A percentile compares a stretch with the other conserved stretches of the same genome.
Evolutionary conservation across 2,329 filamentous ascomycete genomes (phyloP).

Genomic region (Botryotinia calthae): DNA sequence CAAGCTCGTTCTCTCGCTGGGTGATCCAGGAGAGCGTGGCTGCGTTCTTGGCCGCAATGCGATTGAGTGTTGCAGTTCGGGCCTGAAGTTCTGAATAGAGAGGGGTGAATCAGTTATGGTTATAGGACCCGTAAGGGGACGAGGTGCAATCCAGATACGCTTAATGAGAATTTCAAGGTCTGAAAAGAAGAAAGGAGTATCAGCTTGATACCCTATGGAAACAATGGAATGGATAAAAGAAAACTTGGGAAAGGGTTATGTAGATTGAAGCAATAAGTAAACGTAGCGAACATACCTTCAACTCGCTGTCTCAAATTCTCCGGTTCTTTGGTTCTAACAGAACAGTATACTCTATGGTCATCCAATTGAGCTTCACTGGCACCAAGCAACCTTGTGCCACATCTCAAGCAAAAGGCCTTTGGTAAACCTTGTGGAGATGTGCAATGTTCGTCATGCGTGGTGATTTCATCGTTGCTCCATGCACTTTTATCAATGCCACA

Average conservation of each 20-base stretch:
- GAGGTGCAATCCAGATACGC: constrained; percentile 15
- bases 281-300: constrained; percentile 1
- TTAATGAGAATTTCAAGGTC: neutral
- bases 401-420: constrained; percentile 20
- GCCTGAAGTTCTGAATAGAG: constrained; percentile 2
- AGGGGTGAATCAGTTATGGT: neutral
- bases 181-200: neutral
- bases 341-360: constrained; percentile 9
- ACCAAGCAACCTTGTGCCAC: constrained; percentile 8
- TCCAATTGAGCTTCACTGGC: constrained; percentile 1
- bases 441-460: constrained; percentile 9
- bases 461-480: neutral
- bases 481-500: constrained; percentile 24
- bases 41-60: constrained; percentile 14
- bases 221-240: neutral
- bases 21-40: constrained; percentile 1
- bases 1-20: neutral
- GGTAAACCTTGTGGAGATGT: constrained; percentile 12
- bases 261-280: neutral
- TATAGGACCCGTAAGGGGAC: constrained; percentile 7
- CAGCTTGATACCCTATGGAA: constrained; percentile 13
- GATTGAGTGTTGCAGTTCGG: neutral
- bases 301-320: neutral
- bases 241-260: neutral
- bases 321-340: constrained; percentile 10